phyloP scores from a whole-genome alignment of 2,329 filamentous ascomycete species.

The Pseudogymnoascus sp. region DNA sequence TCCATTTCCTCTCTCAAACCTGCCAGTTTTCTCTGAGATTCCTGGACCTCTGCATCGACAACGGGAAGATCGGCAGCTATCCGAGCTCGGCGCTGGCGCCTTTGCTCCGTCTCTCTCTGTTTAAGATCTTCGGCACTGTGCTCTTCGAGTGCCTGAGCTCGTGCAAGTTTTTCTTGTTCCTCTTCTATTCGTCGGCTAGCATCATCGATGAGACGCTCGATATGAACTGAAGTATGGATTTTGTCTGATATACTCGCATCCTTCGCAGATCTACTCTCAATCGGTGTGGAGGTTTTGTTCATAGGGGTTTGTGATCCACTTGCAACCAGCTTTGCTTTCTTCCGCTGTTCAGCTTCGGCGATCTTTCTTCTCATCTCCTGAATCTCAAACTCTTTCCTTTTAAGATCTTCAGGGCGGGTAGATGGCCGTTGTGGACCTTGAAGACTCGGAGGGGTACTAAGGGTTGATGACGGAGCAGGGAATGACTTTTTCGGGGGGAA shows the following conservation, averaged over 20 bases:
- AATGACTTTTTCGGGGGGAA: conserved; percentile 26
- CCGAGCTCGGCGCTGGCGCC: conserved; percentile 25
- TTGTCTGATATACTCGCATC: conserved; percentile 16
- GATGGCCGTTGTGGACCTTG: conserved; percentile 16
- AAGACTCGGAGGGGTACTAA: conserved; percentile 20
- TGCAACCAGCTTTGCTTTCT: conserved; percentile 21
- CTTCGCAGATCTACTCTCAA: conserved; percentile 8
- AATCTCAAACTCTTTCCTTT: conserved; percentile 49
- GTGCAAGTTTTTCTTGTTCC: conserved; percentile 22
- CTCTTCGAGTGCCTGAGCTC: conserved; percentile 20
- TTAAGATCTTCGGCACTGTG: conserved; percentile 21
- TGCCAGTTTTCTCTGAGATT: conserved; percentile 23
- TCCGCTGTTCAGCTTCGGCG: conserved; percentile 25
- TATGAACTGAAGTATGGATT: conserved; percentile 21
- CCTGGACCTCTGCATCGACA: conserved; percentile 27
- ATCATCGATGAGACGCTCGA: conserved; percentile 21
- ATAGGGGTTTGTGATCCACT: conserved; percentile 25
- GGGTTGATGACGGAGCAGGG: conserved; percentile 19
- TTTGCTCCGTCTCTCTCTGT: conserved; percentile 22
- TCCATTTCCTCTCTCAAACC: conserved; percentile 25
- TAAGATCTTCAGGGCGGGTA: conserved; percentile 33
- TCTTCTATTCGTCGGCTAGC: conserved; percentile 17
- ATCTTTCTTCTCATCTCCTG: conserved; percentile 46
- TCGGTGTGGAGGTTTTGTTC: conserved; percentile 13
- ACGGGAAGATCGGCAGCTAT: conserved; percentile 25